These are phyloP conservation scores for Solanum sejunctum DNA, from an alignment of 257 asterid genomes.

Conservation along the genomic window DNA sequence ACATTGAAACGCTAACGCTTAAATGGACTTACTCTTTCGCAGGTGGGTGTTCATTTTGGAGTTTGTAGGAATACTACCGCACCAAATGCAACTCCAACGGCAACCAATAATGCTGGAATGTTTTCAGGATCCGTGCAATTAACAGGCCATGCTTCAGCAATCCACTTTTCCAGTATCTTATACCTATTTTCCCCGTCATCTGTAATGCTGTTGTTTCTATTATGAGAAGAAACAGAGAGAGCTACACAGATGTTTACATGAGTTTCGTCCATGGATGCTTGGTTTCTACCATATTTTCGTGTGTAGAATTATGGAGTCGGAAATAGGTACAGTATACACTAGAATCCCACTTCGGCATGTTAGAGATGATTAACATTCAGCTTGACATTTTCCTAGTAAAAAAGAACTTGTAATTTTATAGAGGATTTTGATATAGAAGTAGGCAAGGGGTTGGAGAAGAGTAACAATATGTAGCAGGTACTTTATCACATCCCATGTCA, in stretches of 20 bases:
- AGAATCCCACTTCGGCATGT: background rate
- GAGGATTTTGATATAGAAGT: background rate
- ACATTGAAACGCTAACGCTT: background rate
- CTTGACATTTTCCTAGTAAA: background rate
- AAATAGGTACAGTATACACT: conserved; percentile 18
- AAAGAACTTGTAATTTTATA: background rate
- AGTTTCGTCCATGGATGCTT: background rate
- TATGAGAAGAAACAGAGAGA: conserved; percentile 13
- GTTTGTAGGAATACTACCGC: conserved; percentile 51
- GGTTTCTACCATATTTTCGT: background rate
- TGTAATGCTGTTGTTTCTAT: conserved; percentile 12
- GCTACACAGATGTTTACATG: conserved; percentile 4
- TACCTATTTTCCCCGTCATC: conserved; percentile 9
- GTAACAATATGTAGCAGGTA: background rate
- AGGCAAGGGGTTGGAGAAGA: background rate
- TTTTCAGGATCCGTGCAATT: conserved; percentile 92
- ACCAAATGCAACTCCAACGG: conserved; percentile 34
- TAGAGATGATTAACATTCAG: background rate
- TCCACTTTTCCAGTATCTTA: conserved; percentile 13
- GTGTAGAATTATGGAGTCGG: conserved; percentile 27
- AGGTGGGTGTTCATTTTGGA: conserved; percentile 80
- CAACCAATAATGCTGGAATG: conserved; percentile 48
- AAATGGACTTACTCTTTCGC: conserved; percentile 9
- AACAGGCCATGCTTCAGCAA: conserved; percentile 50
- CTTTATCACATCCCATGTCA: background rate